A percentile compares a stretch with the other conserved stretches of the same genome.
Conservation (phyloP, 768 basidiomycete genomes). For the Xerocomus potaroensis region DNA sequence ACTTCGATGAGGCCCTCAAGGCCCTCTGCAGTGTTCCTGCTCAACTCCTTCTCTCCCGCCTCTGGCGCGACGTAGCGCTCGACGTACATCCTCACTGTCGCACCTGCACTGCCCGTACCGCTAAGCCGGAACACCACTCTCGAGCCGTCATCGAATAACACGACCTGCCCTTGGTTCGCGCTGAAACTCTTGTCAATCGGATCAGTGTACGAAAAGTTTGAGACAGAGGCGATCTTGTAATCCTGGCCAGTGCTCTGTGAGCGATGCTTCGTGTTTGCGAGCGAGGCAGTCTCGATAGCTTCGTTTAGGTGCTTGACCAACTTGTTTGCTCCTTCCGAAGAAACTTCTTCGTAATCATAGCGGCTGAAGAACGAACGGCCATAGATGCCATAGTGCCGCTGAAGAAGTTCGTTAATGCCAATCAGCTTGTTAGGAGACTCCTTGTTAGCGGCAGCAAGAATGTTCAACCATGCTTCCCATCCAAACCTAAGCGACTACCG, state of each 20-base stretch:
- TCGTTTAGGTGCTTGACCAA: slow-evolving; percentile 76
- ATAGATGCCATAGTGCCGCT: slow-evolving; percentile 85
- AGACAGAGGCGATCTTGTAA: slow-evolving; percentile 74
- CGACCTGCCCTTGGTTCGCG: slow-evolving; percentile 93
- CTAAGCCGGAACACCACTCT: slow-evolving; percentile 94
- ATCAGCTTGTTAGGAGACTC: slow-evolving; percentile 69
- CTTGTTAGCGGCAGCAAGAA: slow-evolving; percentile 85
- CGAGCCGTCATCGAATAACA: slow-evolving; percentile 87
- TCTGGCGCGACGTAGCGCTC: slow-evolving; percentile 82
- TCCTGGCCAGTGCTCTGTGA: slow-evolving; percentile 62
- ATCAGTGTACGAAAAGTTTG: slow-evolving; percentile 95
- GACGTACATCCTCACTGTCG: slow-evolving; percentile 94
- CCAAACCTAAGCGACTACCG: slow-evolving; percentile 3
- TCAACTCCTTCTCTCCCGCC: slow-evolving; percentile 64
- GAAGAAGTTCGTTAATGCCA: slow-evolving; percentile 88
- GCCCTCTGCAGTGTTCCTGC: slow-evolving; percentile 79
- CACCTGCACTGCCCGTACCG: slow-evolving; percentile 94
- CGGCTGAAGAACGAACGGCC: slow-evolving; percentile 98
- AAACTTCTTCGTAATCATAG: slow-evolving; percentile 98
- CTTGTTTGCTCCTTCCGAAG: slow-evolving; percentile 84
- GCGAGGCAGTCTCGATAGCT: slow-evolving; percentile 60
- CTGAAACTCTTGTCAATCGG: slow-evolving; percentile 95
- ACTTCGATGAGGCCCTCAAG: slow-evolving; percentile 95
- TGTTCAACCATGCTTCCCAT: slow-evolving; percentile 88
- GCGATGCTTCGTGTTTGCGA: slow-evolving; percentile 63